Base-by-base conservation (phyloP, 345 rosid genomes). In the Litchi chinensis region DNA sequence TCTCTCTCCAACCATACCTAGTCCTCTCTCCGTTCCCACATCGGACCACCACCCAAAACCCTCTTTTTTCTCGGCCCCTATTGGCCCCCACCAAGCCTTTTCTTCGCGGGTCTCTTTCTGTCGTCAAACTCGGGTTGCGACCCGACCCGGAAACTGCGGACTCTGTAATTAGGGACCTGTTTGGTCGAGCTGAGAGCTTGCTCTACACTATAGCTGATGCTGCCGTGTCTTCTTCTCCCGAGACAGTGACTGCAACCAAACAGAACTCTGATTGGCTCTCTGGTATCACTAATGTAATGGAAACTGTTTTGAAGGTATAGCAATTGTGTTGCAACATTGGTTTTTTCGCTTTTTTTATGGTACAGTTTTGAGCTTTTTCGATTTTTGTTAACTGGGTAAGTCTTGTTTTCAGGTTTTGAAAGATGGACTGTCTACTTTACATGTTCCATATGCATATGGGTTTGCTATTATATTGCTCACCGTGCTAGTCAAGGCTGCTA, bases 401-500 rank as follows among this genome's bases (percentile, higher is more conserved):
- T 71, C 65, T 39, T 37, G 50, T 46, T 81, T 83, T 76, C 88
- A 95, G 99, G 91, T 95, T 80, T 87, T 95, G 80, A 86, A 93
- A 85, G 91, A 88, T 80, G 98, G 98, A 76, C 76, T 95, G 15
- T 89, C 98, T 28, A 71, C 92, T 83, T 26, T 95, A 73, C 91
- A 93, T 72, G 91, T 90, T 12, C 97, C 98, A 1, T 93, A 93
- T 68, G 82, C 98, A 0, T 95, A 95, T 80, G 99, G 99, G 9
- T 95, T 95, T 75, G 97, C 99, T 44, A 92, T 95, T 77, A 92
- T 95, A 80, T 90, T 95, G 8, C 86, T 95, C 12, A 95, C 98
- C 0, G 87, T 95, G 46, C 91, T 95, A 81, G 97, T 95, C 66
- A 95, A 95, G 85, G 97, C 98, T 50, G 97, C 88, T 41, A 95